A percentile compares a stretch with the other conserved stretches of the same genome.
phyloP scores from a whole-genome alignment of 306 rosid species.

The Astragalus glycyphyllos region DNA sequence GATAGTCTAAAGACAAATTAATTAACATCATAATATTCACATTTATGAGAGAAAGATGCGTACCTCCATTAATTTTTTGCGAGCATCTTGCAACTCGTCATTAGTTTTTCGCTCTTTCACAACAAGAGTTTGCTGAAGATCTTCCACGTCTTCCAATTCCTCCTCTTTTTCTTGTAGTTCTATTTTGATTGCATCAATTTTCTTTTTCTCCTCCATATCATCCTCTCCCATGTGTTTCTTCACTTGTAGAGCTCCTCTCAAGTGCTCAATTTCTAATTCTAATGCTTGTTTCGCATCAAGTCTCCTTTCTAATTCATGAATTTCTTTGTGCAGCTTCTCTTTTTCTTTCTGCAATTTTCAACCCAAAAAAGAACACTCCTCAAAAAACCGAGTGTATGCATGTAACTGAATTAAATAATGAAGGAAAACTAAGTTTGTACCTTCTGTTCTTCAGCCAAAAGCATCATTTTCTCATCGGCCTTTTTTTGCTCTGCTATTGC shows the following conservation, averaged over 20 bases:
- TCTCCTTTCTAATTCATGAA: slow-evolving; percentile 64
- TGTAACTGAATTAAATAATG: slow-evolving; percentile 10
- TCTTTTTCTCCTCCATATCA: slow-evolving; percentile 59
- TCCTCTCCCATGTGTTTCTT: slow-evolving; percentile 73
- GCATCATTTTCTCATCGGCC: slow-evolving; percentile 66
- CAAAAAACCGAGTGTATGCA: slow-evolving; percentile 5
- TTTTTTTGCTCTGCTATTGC: slow-evolving; percentile 72
- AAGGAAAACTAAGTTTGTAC: slow-evolving; percentile 35
- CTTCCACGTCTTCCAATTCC: slow-evolving; percentile 48
- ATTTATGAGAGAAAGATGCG: slow-evolving; percentile 26
- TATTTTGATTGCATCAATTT: slow-evolving; percentile 52
- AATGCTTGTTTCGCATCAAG: slow-evolving; percentile 79
- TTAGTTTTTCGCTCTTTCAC: slow-evolving; percentile 69
- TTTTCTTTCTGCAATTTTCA: slow-evolving; percentile 64
- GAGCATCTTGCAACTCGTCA: slow-evolving; percentile 85
- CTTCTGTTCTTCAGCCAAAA: slow-evolving; percentile 69
- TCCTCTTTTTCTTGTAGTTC: slow-evolving; percentile 67
- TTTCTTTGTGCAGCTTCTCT: slow-evolving; percentile 56
- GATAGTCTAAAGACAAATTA: background rate
- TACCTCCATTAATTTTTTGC: slow-evolving; percentile 71
- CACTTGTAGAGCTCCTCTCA: slow-evolving; percentile 76
- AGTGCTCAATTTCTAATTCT: slow-evolving; percentile 64
- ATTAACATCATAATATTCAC: background rate
- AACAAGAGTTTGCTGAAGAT: slow-evolving; percentile 53
- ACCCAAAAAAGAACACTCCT: slow-evolving; percentile 14